Evolutionary conservation across 495 filamentous ascomycete genomes (phyloP).

Genomic region (Lasiosphaeris hirsuta): DNA sequence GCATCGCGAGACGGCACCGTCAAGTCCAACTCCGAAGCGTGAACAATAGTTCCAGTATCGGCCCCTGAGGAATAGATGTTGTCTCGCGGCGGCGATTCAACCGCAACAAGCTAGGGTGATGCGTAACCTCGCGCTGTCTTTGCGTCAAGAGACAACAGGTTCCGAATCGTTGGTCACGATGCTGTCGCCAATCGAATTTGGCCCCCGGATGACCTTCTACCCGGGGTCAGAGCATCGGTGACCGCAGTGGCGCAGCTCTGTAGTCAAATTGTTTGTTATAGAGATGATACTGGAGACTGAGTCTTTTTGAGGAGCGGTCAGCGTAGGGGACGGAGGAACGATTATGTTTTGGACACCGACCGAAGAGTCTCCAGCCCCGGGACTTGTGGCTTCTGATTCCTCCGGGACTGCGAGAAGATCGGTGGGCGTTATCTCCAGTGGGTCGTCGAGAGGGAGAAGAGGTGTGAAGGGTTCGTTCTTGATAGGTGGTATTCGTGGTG

Average conservation of each 20-base stretch:
- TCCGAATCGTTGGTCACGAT: slow-evolving; percentile 6
- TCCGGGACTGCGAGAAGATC: background rate
- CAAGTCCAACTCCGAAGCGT: background rate
- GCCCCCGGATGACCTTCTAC: background rate
- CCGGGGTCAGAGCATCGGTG: background rate
- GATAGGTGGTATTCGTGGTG: slow-evolving; percentile 10
- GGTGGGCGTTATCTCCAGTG: slow-evolving; percentile 1
- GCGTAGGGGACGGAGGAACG: slow-evolving; percentile 9
- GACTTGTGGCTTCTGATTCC: too few relatives aligned
- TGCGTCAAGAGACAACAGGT: slow-evolving; percentile 1
- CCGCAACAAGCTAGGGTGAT: background rate
- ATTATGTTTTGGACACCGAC: slow-evolving; percentile 14
- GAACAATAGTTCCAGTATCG: background rate
- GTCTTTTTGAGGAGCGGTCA: slow-evolving; percentile 16
- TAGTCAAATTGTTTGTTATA: background rate
- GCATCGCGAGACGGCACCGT: too few relatives aligned
- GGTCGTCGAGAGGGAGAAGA: slow-evolving; percentile 1
- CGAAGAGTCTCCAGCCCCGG: slow-evolving; percentile 1
- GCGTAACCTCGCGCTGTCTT: background rate
- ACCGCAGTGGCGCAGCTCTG: background rate
- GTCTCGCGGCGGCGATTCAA: background rate
- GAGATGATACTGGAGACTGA: background rate
- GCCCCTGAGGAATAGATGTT: background rate
- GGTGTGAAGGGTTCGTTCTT: background rate
- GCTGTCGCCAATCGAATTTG: slow-evolving; percentile 1